phyloP scores from a whole-genome alignment of 1,139 yeast species.

The Yamadazyma triangularis region DNA sequence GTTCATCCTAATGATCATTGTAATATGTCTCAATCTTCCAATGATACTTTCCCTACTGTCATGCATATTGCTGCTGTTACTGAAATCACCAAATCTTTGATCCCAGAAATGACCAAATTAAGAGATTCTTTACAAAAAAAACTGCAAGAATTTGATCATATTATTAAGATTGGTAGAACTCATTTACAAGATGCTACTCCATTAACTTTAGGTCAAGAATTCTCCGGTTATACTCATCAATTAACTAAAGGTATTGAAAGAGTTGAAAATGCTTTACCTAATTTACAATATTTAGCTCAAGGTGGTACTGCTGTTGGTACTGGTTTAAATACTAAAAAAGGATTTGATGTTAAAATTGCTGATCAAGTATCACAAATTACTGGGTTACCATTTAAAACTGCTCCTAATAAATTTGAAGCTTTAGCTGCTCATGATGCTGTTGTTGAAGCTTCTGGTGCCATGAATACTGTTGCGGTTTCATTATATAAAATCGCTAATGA shows the following conservation, averaged over 20 bases:
- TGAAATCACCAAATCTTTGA: conserved; percentile 68
- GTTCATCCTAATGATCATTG: conserved; percentile 99
- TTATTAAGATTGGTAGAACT: conserved; percentile 97
- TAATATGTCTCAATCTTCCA: conserved; percentile 96
- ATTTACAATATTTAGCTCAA: conserved; percentile 83
- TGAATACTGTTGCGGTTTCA: conserved; percentile 91
- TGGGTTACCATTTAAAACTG: conserved; percentile 84
- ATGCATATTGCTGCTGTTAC: conserved; percentile 99
- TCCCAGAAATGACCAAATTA: conserved; percentile 76
- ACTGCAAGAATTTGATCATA: conserved; percentile 75
- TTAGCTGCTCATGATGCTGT: conserved; percentile 98
- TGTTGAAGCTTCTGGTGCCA: conserved; percentile 96
- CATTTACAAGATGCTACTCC: conserved; percentile 99
- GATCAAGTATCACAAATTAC: conserved; percentile 75
- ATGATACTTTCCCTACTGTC: conserved; percentile 98
- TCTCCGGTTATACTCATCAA: conserved; percentile 94
- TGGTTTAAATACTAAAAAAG: conserved; percentile 89
- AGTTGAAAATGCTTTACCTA: conserved; percentile 71
- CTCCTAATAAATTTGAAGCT: conserved; percentile 98
- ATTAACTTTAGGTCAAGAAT: conserved; percentile 95
- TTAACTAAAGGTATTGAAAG: conserved; percentile 85
- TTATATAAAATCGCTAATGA: conserved; percentile 96
- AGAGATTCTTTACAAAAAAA: conserved; percentile 74
- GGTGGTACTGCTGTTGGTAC: conserved; percentile 99
- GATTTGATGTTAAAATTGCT: conserved; percentile 83